Evolutionary conservation across 495 filamentous ascomycete genomes (phyloP), one percentile per base, ranked within the genome.

Genomic region (Trichoderma reesei): DNA sequence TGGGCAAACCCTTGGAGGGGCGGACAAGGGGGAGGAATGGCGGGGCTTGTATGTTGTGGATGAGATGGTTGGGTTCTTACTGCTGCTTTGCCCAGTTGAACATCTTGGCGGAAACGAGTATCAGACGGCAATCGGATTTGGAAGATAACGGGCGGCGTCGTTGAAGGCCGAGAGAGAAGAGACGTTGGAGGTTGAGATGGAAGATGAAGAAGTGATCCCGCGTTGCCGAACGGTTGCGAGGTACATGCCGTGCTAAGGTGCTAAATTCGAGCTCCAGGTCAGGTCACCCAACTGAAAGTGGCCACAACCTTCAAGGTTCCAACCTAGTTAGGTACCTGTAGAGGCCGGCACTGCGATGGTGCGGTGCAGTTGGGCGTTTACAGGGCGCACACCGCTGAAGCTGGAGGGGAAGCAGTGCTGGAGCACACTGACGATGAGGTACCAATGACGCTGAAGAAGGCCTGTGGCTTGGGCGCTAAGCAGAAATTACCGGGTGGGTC

Each of bases 51-150:
- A 7, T 34, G 9, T 34, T 56, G 20, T 10, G 9, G 20, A 10
- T 1, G 9, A 34, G 51, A 56, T 9, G 51, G 51, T 26, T 56
- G 0, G 10, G 9, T 56, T 78, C 85, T 66, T 80, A 88, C 87
- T 83, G 82, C 68, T 87, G 83, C 72, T 89, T 88, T 61, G 88
- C 80, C 88, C 88, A 90, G 76, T 89, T 88, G 62, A 74, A 68
- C 72, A 74, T 74, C 62, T 68, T 72, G 59, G 56, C 26, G 26
- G 37, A 26, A 26, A 26, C 26, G 33, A 33, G 20, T 9, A 36
- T 34, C 41, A 8, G 14, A 54, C 33, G 41, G 38, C 31, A 26
- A 39, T 6, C 16, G 63, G 0, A 38, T 26, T 0, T 42, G 59
- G 36, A 61, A 5, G 51, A 56, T 33, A 34, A 34, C 33, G 9